phyloP scores from a whole-genome alignment of 2,329 filamentous ascomycete genomes.

The Alternaria sp. region DNA sequence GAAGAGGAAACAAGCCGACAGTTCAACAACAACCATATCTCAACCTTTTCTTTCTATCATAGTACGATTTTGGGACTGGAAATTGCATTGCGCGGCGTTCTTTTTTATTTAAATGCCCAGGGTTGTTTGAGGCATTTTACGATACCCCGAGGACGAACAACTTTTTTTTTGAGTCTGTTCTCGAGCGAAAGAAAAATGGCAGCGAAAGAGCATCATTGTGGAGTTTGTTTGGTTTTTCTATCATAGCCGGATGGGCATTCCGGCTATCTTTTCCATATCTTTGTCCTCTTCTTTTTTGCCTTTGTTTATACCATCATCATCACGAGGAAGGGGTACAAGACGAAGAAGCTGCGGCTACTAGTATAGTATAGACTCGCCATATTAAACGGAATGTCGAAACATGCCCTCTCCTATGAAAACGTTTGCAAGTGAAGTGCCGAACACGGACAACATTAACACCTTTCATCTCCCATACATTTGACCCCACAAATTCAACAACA shows the following conservation, averaged over 20 bases:
- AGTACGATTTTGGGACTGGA: conserved; percentile 1
- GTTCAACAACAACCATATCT: conserved; percentile 14
- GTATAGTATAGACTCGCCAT: not conserved
- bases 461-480: not conserved
- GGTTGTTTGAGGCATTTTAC: not conserved
- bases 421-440: not conserved
- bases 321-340: not conserved
- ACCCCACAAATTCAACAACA: not conserved
- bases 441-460: not conserved
- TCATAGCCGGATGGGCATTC: not conserved
- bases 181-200: conserved; percentile 13
- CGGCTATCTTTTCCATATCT: not conserved
- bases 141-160: conserved; percentile 11
- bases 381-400: not conserved
- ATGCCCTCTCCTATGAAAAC: not conserved
- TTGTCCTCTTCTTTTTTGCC: not conserved
- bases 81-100: conserved; percentile 13
- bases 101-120: not conserved
- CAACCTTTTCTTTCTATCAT: conserved; percentile 2
- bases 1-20: not conserved
- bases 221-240: not conserved
- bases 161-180: not conserved
- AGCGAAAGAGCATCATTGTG: not conserved
- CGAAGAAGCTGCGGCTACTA: not conserved
- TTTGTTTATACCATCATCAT: not conserved